These are phyloP conservation scores for Fomitiporia mediterranea DNA, from an alignment of 1,284 basidiomycete species.

Conservation along the genomic window DNA sequence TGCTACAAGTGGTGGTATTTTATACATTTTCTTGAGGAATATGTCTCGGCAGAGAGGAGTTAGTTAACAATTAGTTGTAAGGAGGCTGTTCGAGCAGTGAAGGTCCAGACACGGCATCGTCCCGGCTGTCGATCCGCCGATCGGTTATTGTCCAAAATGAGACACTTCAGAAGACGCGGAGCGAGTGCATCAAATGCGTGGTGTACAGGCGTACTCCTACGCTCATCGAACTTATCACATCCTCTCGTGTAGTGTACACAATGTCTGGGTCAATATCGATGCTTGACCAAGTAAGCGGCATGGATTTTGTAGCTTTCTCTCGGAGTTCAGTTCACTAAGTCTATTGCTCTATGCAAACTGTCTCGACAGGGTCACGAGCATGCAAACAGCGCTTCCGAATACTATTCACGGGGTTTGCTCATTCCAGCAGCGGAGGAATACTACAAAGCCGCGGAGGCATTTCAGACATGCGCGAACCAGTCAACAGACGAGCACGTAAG, in stretches of 20 bases:
- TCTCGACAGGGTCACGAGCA: slow-evolving; percentile 68
- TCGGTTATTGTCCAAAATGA: background rate
- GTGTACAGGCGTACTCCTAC: background rate
- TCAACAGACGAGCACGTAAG: slow-evolving; percentile 66
- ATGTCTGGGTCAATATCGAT: slow-evolving; percentile 14
- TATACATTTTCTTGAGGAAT: no score
- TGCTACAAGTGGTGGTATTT: no score
- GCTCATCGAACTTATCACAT: background rate
- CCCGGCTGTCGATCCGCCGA: slow-evolving; percentile 1
- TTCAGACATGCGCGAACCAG: slow-evolving; percentile 61
- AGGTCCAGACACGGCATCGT: background rate
- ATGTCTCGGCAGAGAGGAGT: no score
- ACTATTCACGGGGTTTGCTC: slow-evolving; percentile 54
- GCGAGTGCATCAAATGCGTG: background rate
- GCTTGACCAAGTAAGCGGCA: slow-evolving; percentile 16
- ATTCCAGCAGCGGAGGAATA: slow-evolving; percentile 63
- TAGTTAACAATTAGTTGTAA: no score
- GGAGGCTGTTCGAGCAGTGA: background rate
- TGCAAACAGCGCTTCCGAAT: slow-evolving; percentile 73
- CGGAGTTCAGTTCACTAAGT: background rate
- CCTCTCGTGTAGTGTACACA: background rate
- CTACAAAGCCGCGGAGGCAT: slow-evolving; percentile 67
- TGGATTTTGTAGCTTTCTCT: background rate
- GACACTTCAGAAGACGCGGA: background rate
- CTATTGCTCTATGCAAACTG: background rate